Conservation (phyloP, 2,329 filamentous ascomycete species). For the Cercospora zeina region DNA sequence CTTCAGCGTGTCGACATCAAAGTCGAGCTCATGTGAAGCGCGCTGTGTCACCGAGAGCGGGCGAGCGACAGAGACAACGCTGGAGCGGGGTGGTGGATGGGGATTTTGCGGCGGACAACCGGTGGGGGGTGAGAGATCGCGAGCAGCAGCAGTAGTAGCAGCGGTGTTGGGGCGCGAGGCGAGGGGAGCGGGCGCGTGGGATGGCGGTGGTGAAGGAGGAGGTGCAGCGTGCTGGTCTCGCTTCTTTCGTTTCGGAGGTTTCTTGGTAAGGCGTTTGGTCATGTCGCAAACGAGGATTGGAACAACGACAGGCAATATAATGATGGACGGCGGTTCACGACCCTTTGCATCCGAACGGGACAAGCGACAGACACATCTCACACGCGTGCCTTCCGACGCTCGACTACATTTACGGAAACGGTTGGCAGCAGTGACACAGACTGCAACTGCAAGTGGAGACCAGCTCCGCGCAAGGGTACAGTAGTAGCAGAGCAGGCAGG, state of each 20-base stretch:
- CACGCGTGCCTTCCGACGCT: not conserved
- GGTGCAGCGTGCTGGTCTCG: slow-evolving; percentile 5
- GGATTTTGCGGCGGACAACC: not conserved
- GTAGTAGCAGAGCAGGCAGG: no score
- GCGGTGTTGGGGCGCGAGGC: slow-evolving; percentile 3
- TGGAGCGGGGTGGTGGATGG: not conserved
- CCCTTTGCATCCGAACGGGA: slow-evolving; percentile 7
- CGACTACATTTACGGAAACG: not conserved
- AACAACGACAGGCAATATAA: slow-evolving; percentile 11
- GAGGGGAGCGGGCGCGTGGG: not conserved
- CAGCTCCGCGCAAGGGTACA: no score
- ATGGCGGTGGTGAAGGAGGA: not conserved
- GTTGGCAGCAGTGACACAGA: no score
- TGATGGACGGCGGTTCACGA: slow-evolving; percentile 8
- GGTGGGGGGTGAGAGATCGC: not conserved
- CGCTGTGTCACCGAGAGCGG: slow-evolving; percentile 39
- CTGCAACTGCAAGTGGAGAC: no score
- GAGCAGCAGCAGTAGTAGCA: not conserved
- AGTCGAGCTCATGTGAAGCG: slow-evolving; percentile 42
- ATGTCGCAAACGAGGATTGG: not conserved
- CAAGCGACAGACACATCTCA: slow-evolving; percentile 2
- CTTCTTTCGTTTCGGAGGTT: slow-evolving; percentile 8
- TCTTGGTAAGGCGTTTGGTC: slow-evolving; percentile 7
- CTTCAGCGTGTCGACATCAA: slow-evolving; percentile 44
- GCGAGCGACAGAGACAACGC: slow-evolving; percentile 12